phyloP scores from a whole-genome alignment of 2,329 filamentous ascomycete species.

The Diplodia corticola region DNA sequence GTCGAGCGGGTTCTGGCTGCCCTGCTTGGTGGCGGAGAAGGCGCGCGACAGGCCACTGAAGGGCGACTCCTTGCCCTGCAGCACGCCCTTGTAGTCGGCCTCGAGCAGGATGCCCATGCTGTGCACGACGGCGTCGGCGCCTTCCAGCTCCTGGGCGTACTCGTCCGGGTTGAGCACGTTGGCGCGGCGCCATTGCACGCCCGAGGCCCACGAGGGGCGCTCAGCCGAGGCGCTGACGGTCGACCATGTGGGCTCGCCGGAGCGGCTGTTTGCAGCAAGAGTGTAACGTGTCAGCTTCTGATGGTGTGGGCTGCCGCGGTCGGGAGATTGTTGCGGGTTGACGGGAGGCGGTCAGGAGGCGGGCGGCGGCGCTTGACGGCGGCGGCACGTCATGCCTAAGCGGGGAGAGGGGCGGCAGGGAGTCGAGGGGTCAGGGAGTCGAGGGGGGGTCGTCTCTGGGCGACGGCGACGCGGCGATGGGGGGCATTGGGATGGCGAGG shows the following conservation, averaged over 20 bases:
- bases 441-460: no score
- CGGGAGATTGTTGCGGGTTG: not conserved
- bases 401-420: not conserved
- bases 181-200: constrained; percentile 83
- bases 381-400: constrained; percentile 17
- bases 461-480: constrained; percentile 24
- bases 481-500: constrained; percentile 26
- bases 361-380: constrained; percentile 12
- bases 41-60: constrained; percentile 74
- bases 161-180: constrained; percentile 82
- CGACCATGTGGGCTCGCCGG: constrained; percentile 85
- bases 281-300: constrained; percentile 6
- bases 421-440: constrained; percentile 13
- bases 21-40: constrained; percentile 65
- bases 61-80: constrained; percentile 82
- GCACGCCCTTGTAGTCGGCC: constrained; percentile 93
- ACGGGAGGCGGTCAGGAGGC: constrained; percentile 18
- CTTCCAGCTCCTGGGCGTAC: constrained; percentile 74
- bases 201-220: constrained; percentile 76
- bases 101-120: constrained; percentile 95
- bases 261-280: constrained; percentile 63
- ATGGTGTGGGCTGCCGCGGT: constrained; percentile 2
- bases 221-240: constrained; percentile 69
- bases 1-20: constrained; percentile 70
- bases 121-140: constrained; percentile 85